Conservation (phyloP, 208 protist species). For the Kentomonas sorsogonicus region DNA sequence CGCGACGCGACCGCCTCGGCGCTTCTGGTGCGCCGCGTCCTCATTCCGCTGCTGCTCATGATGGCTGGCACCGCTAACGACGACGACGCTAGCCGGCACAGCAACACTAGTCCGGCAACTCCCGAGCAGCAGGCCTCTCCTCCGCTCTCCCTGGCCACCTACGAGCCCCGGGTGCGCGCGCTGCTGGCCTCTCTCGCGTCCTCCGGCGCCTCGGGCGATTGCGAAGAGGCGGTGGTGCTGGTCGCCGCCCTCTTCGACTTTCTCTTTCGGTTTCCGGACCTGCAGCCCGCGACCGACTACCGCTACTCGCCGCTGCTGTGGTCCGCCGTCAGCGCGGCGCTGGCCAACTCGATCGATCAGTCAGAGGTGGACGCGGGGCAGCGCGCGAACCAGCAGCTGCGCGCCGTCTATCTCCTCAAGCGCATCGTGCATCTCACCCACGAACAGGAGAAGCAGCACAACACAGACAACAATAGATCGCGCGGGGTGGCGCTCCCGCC, state of each 20-base stretch:
- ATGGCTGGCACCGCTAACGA: not conserved
- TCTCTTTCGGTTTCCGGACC: conserved; percentile 45
- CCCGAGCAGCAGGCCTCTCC: not conserved
- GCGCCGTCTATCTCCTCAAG: conserved; percentile 76
- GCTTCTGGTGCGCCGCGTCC: conserved; percentile 57
- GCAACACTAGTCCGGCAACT: not conserved
- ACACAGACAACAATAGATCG: not conserved
- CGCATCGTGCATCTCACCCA: conserved; percentile 67
- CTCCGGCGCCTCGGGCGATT: conserved; percentile 14
- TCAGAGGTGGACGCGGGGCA: conserved; percentile 33
- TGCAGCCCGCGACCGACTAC: conserved; percentile 32
- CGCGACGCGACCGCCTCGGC: conserved; percentile 24
- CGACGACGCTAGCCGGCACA: not conserved
- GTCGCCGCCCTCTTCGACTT: conserved; percentile 83
- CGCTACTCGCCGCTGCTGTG: conserved; percentile 64
- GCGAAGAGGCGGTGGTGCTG: conserved; percentile 65
- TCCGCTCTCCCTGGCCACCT: not conserved
- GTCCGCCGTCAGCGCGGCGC: conserved; percentile 30
- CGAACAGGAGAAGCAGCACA: conserved; percentile 16
- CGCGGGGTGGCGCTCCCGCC: not conserved
- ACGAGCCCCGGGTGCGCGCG: conserved; percentile 17
- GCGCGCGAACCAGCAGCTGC: conserved; percentile 70
- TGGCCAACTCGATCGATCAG: conserved; percentile 25
- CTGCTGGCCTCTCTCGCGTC: conserved; percentile 15
- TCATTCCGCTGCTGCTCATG: conserved; percentile 60